A percentile compares a stretch with the other conserved stretches of the same genome.
Conservation (phyloP, 345 rosid genomes). For the Arabidopsis arenosa region DNA sequence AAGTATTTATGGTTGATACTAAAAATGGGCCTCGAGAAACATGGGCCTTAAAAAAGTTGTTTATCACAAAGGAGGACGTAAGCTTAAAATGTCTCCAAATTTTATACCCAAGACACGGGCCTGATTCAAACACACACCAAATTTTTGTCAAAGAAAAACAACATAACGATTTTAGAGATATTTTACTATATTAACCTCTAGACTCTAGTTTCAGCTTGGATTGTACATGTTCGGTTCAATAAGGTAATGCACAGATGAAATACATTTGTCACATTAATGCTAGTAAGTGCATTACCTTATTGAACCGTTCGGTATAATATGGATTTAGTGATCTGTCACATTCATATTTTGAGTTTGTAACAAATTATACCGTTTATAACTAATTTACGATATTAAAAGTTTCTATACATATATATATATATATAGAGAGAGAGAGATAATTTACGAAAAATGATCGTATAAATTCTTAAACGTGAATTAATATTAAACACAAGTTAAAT, state of each 20-base stretch:
- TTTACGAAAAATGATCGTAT: no score
- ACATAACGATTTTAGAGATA: background rate
- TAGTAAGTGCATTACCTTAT: no score
- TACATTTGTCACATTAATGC: constrained; percentile 2
- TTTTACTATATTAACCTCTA: no score
- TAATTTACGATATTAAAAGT: no score
- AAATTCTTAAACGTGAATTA: background rate
- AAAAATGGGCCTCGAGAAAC: background rate
- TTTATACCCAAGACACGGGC: background rate
- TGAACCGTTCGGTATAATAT: no score
- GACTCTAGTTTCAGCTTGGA: background rate
- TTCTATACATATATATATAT: no score
- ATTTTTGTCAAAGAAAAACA: background rate
- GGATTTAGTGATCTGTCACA: no score
- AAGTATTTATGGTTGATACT: background rate
- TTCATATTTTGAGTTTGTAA: no score
- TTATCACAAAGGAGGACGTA: background rate
- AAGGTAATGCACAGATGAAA: background rate
- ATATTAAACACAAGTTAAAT: background rate
- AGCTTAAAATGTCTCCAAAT: background rate
- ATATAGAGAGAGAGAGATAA: no score
- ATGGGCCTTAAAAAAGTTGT: constrained; percentile 12
- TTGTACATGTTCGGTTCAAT: constrained; percentile 8
- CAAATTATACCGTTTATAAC: no score
- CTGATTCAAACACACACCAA: constrained; percentile 5